Evolutionary conservation across 2,329 filamentous ascomycete genomes (phyloP).

Genomic region (Diplodia sapinea): DNA sequence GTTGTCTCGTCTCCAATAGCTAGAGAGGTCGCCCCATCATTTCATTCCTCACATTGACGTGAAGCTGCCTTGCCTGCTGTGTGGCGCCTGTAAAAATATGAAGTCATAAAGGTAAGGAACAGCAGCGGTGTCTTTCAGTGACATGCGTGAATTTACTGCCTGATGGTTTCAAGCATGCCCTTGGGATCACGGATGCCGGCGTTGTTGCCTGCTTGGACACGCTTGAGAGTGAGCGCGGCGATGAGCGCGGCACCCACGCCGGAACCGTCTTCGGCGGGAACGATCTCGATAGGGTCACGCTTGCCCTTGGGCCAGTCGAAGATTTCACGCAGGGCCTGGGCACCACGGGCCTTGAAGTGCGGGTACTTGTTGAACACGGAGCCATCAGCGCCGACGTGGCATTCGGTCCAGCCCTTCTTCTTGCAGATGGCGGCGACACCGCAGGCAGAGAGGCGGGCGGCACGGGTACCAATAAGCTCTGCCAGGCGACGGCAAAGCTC

Average conservation of each 20-base stretch:
- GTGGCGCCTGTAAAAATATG: neutral
- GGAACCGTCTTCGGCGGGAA: constrained; percentile 91
- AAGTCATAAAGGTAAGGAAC: neutral
- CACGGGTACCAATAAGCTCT: constrained; percentile 92
- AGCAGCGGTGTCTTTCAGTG: neutral
- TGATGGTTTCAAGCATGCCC: constrained; percentile 46
- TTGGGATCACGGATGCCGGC: constrained; percentile 62
- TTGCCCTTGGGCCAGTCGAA: constrained; percentile 83
- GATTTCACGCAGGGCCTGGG: constrained; percentile 89
- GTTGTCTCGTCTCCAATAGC: neutral
- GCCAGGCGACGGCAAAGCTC: constrained; percentile 87
- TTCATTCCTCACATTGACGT: neutral
- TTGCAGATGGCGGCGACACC: constrained; percentile 95
- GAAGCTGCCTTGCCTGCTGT: neutral
- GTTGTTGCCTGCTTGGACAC: constrained; percentile 64
- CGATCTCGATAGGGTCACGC: constrained; percentile 77
- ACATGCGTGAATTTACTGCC: neutral
- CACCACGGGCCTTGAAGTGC: constrained; percentile 92
- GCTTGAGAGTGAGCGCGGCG: constrained; percentile 72
- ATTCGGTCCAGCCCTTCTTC: constrained; percentile 87
- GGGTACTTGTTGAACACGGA: constrained; percentile 99
- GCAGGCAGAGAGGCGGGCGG: constrained; percentile 89
- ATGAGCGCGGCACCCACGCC: constrained; percentile 97
- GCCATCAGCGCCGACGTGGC: constrained; percentile 95
- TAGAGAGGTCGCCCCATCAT: neutral